These are phyloP conservation scores for Trichoderma parareesei DNA, from an alignment of 495 filamentous ascomycete genomes.

Conservation along the genomic window DNA sequence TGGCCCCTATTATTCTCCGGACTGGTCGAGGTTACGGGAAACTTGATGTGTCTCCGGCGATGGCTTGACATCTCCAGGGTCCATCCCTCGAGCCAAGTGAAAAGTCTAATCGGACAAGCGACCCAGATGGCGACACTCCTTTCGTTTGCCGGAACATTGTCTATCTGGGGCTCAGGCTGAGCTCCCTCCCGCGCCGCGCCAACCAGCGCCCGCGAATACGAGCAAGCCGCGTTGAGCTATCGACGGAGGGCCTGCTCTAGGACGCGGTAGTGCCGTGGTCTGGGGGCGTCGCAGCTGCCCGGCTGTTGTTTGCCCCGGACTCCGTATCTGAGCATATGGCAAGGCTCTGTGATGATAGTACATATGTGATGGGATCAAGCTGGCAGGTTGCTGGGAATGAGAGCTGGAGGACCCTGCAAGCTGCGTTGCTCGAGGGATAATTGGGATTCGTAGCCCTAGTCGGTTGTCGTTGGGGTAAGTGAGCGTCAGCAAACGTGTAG, in stretches of 20 bases:
- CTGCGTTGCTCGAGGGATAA: no score
- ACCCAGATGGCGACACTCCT: neutral
- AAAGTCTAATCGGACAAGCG: neutral
- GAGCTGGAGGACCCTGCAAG: no score
- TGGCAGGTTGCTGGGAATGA: no score
- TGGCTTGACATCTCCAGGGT: neutral
- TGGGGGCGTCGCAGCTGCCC: neutral
- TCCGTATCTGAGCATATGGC: no score
- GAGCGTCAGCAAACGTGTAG: no score
- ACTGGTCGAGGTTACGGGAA: no score
- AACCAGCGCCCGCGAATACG: slow-evolving; percentile 2
- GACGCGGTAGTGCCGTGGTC: neutral
- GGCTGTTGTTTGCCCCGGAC: neutral
- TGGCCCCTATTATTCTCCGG: no score
- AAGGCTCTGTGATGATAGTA: no score
- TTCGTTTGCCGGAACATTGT: neutral
- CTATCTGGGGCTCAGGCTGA: neutral
- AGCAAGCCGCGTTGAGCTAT: slow-evolving; percentile 1
- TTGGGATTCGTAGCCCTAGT: no score
- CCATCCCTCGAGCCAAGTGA: neutral
- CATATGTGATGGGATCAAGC: no score
- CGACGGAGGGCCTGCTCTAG: neutral
- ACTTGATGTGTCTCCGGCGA: neutral
- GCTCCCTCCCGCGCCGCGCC: neutral
- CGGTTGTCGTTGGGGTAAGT: no score